A percentile compares a stretch with the other conserved stretches of the same genome.
Conservation (phyloP, 345 rosid species). For the Acer campestre region DNA sequence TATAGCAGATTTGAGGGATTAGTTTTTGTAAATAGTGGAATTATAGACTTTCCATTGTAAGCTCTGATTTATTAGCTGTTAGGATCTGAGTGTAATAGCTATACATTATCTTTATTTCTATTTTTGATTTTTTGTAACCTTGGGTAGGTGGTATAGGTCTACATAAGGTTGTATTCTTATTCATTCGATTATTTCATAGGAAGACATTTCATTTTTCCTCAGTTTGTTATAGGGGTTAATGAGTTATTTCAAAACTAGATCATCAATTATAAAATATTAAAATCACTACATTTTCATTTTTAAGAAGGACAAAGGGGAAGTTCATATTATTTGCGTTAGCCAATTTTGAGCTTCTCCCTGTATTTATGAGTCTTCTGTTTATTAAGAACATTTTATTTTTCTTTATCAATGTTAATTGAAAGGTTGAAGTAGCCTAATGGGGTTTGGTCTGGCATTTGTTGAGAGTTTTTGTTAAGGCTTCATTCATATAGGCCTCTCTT, state of each 20-base stretch:
- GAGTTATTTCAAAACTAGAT: neutral
- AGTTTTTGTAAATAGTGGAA: no score
- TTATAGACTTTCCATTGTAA: no score
- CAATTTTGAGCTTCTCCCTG: neutral
- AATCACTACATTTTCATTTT: neutral
- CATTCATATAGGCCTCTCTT: neutral
- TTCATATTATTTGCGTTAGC: constrained; percentile 2
- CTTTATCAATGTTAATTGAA: neutral
- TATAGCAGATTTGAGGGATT: no score
- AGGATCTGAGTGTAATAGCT: neutral
- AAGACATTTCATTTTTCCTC: neutral
- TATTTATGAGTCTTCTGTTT: neutral
- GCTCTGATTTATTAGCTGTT: no score
- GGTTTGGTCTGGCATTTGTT: neutral
- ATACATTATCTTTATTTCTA: neutral
- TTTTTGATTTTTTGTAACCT: neutral
- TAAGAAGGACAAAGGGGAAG: neutral
- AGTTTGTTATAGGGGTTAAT: neutral
- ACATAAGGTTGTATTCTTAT: neutral
- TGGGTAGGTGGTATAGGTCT: neutral
- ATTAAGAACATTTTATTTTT: neutral
- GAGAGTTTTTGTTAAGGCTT: neutral
- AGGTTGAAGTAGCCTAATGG: neutral
- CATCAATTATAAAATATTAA: neutral
- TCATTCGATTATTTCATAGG: neutral